These are phyloP conservation scores for Pythium periplocum DNA, from an alignment of 352 stramenopile species.

Conservation along the genomic window DNA sequence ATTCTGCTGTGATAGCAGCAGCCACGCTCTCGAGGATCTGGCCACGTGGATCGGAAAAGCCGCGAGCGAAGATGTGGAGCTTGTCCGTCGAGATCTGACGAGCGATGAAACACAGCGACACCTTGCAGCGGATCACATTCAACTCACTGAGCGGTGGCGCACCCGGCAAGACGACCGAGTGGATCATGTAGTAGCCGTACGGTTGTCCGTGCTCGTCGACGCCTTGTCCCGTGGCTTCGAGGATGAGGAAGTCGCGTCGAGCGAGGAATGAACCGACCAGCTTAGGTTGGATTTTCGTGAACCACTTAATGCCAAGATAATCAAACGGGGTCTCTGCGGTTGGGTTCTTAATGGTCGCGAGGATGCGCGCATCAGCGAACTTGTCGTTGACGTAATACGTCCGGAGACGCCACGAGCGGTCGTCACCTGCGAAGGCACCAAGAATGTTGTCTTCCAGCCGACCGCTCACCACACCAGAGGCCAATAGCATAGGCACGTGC, in stretches of 20 bases:
- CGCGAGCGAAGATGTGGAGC: constrained; percentile 45
- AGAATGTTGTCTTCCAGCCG: constrained; percentile 21
- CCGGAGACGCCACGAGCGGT: constrained; percentile 19
- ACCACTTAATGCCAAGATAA: constrained; percentile 46
- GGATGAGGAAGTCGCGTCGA: constrained; percentile 35
- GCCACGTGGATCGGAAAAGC: constrained; percentile 34
- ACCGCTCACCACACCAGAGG: constrained; percentile 13
- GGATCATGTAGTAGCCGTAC: constrained; percentile 50
- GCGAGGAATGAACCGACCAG: constrained; percentile 26
- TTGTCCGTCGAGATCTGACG: constrained; percentile 16
- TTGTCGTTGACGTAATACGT: constrained; percentile 24
- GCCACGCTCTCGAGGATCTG: constrained; percentile 25
- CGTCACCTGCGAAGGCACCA: constrained; percentile 17
- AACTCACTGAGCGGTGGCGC: constrained; percentile 25
- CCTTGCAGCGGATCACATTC: constrained; percentile 29
- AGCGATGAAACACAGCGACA: constrained; percentile 42
- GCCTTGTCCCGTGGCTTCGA: constrained; percentile 45
- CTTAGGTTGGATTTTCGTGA: constrained; percentile 20
- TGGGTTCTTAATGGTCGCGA: constrained; percentile 22
- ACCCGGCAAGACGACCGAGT: constrained; percentile 37
- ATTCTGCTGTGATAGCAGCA: constrained; percentile 29
- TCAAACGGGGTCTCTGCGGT: constrained; percentile 28
- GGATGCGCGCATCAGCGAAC: constrained; percentile 19
- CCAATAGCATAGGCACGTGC: constrained; percentile 13
- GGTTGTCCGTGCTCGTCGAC: constrained; percentile 26